Conservation (phyloP, 2,329 filamentous ascomycete species). For the Fusarium bulbicola region DNA sequence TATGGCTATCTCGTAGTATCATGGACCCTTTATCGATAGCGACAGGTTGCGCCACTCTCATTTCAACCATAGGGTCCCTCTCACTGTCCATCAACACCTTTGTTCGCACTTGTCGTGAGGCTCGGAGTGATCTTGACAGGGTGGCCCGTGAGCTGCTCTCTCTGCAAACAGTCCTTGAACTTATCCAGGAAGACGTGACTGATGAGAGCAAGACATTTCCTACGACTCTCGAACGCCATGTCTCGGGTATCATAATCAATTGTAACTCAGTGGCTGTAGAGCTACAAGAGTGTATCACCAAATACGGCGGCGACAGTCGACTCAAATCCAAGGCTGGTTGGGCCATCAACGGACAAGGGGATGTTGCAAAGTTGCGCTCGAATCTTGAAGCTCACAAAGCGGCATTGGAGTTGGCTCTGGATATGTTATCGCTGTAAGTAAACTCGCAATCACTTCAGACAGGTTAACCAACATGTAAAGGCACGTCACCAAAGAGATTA, state of each 20-base stretch:
- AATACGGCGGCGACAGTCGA: not conserved
- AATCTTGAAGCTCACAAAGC: not conserved
- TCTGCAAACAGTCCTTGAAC: not conserved
- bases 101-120: not conserved
- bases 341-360: not conserved
- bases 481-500: not conserved
- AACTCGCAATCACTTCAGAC: no score
- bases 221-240: not conserved
- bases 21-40: not conserved
- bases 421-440: not conserved
- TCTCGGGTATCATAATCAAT: not conserved
- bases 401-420: not conserved
- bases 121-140: not conserved
- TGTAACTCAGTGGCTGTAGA: not conserved
- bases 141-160: not conserved
- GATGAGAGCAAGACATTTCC: not conserved
- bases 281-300: not conserved
- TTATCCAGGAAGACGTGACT: not conserved
- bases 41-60: not conserved
- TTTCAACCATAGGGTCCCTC: not conserved
- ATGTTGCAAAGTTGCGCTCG: not conserved
- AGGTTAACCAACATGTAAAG: not conserved
- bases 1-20: not conserved
- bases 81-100: not conserved
- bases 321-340: not conserved